These are phyloP conservation scores for Malus asiatica DNA, from an alignment of 306 rosid species.

Conservation along the genomic window DNA sequence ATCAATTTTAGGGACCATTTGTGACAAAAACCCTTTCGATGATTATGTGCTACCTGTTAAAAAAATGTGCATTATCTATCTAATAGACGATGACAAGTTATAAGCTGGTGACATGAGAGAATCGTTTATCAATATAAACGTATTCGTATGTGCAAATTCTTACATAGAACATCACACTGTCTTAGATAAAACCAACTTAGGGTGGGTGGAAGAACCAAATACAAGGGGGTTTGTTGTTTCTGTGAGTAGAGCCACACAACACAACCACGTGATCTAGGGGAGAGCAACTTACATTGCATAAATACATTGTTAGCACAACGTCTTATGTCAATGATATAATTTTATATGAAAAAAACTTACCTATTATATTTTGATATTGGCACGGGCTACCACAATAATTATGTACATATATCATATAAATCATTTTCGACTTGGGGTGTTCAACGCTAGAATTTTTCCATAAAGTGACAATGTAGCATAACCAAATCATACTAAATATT, in stretches of 20 bases:
- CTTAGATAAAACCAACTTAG: not conserved
- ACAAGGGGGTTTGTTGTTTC: not conserved
- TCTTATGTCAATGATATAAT: no score
- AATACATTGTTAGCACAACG: rapidly evolving
- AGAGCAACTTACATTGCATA: no score
- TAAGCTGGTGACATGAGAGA: no score
- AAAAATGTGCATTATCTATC: not conserved
- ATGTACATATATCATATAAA: not conserved
- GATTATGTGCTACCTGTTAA: not conserved
- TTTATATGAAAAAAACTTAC: no score
- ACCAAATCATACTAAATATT: not conserved
- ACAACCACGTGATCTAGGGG: not conserved
- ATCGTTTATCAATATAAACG: no score
- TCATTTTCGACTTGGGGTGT: no score
- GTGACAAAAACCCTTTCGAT: no score
- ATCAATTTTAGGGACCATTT: no score
- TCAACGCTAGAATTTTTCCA: not conserved
- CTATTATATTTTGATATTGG: no score
- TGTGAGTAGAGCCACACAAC: not conserved
- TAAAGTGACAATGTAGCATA: not conserved
- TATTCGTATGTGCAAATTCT: not conserved
- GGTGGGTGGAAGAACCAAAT: not conserved
- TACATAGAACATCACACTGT: not conserved
- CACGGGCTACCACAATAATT: rapidly evolving
- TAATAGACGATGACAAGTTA: not conserved